Evolutionary conservation across 352 stramenopile species (phyloP).

Genomic region (Aphanomyces cochlioides): DNA sequence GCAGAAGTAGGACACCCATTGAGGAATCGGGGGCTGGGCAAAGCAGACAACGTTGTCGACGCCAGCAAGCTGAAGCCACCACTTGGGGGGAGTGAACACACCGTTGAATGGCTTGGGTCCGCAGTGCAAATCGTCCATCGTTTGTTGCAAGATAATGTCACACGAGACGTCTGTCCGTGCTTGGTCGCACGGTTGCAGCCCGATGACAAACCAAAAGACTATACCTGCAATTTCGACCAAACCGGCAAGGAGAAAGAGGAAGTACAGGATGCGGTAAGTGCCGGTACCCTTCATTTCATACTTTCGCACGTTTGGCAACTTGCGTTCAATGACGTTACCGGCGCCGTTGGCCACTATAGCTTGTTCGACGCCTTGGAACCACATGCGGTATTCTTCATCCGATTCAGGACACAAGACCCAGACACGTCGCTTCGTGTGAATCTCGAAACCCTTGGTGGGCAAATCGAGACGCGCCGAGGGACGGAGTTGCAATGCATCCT

Average conservation of each 20-base stretch:
- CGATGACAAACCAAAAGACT: slow-evolving; percentile 78
- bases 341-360: slow-evolving; percentile 68
- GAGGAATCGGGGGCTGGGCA: slow-evolving; percentile 60
- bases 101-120: slow-evolving; percentile 50
- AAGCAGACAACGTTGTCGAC: slow-evolving; percentile 73
- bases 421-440: slow-evolving; percentile 75
- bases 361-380: slow-evolving; percentile 75
- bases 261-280: slow-evolving; percentile 73
- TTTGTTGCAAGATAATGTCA: slow-evolving; percentile 55
- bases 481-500: slow-evolving; percentile 79
- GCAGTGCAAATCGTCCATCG: slow-evolving; percentile 52
- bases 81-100: slow-evolving; percentile 61
- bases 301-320: slow-evolving; percentile 83
- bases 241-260: slow-evolving; percentile 67
- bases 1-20: slow-evolving; percentile 81
- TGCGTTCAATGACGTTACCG: slow-evolving; percentile 82
- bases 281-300: slow-evolving; percentile 86
- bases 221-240: slow-evolving; percentile 67
- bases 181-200: slow-evolving; percentile 68
- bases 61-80: slow-evolving; percentile 67
- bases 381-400: slow-evolving; percentile 80
- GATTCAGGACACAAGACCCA: slow-evolving; percentile 83
- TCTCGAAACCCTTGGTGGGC: slow-evolving; percentile 73
- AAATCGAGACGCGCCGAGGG: slow-evolving; percentile 75
- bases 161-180: slow-evolving; percentile 50